Conservation (phyloP, 208 protist species). For the Jaenimonas drosophilae region DNA sequence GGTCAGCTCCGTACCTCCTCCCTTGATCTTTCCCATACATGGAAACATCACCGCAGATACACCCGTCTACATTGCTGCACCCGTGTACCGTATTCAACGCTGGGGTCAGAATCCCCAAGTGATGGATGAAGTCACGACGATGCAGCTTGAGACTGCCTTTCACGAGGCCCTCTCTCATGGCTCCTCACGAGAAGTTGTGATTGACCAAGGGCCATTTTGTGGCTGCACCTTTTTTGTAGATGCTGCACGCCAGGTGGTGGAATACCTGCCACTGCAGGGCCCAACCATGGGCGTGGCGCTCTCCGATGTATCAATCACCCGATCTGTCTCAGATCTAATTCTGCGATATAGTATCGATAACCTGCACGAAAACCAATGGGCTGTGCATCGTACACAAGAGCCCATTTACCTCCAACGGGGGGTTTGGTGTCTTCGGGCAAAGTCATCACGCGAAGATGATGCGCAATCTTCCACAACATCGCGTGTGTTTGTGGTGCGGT, state of each 20-base stretch:
- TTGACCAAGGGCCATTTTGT: no score
- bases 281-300: no score
- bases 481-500: no score
- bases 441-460: conserved; percentile 20
- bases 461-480: conserved; percentile 20
- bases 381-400: no score
- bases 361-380: no score
- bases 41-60: background rate
- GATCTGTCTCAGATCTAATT: no score
- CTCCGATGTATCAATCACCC: no score
- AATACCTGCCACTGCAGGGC: no score
- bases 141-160: background rate
- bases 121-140: background rate
- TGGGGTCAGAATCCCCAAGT: background rate
- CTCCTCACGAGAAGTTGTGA: no score
- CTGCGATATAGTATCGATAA: conserved; percentile 58
- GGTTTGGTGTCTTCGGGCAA: conserved; percentile 69
- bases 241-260: no score
- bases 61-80: background rate
- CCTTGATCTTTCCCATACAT: background rate
- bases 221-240: no score
- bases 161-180: conserved; percentile 1
- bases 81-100: background rate
- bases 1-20: no score
- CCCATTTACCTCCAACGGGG: conserved; percentile 60